These are phyloP conservation scores for Pseudogymnoascus sp. DNA, from an alignment of 2,329 filamentous ascomycete genomes.

Conservation along the genomic window DNA sequence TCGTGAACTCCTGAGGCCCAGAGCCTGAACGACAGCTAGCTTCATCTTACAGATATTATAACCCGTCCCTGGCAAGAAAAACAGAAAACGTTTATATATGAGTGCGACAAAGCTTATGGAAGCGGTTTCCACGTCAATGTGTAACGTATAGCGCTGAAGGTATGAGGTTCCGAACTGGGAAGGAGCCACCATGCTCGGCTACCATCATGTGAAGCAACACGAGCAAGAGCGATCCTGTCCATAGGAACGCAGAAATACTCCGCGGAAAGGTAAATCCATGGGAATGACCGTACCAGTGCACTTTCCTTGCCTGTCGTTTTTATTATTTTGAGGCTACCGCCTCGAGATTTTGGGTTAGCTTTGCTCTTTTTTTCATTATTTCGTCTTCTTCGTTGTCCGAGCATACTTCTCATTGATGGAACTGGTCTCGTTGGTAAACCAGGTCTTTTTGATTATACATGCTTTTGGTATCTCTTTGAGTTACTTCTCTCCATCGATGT, in stretches of 20 bases:
- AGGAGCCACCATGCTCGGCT: background rate
- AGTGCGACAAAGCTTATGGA: background rate
- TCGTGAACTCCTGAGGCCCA: background rate
- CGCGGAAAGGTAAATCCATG: background rate
- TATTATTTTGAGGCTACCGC: background rate
- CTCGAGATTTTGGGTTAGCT: background rate
- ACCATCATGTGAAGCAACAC: background rate
- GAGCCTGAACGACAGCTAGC: background rate
- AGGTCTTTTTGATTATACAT: slow-evolving; percentile 1
- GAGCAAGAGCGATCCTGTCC: background rate
- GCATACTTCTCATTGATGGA: background rate
- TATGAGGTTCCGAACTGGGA: background rate
- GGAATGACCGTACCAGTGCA: background rate
- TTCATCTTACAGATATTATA: background rate
- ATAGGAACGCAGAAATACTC: background rate
- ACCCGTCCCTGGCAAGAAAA: background rate
- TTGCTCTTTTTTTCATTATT: background rate
- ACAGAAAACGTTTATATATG: background rate
- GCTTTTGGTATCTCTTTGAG: slow-evolving; percentile 3
- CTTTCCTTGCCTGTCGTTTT: background rate
- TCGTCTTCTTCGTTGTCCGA: background rate
- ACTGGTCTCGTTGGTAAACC: slow-evolving; percentile 2
- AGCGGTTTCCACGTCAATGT: background rate
- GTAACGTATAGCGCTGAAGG: background rate
- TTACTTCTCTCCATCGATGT: background rate